Base-by-base conservation (phyloP, 1,284 basidiomycete genomes). In the Leccinum subfulvum region DNA sequence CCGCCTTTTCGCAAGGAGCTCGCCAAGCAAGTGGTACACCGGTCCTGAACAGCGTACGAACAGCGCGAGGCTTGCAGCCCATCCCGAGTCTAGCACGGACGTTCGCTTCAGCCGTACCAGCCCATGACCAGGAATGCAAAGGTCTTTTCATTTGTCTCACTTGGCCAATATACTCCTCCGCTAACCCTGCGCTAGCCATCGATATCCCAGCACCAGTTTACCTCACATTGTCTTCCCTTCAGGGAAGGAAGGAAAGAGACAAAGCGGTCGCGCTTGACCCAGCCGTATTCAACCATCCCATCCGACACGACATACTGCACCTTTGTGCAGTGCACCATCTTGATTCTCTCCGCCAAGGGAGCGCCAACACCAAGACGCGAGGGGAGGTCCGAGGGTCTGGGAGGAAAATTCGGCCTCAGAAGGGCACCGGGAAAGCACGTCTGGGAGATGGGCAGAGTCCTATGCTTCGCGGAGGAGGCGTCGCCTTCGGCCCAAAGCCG, bases 271-370 rank as follows among this genome's bases (percentile, higher is more conserved):
- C 87, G 56, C 86, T 97, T 39, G 88, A 95, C 66, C 86, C 92
- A 6, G 83, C 86, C 33, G 88, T 99, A 28, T 99, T 99, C 77
- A 82, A 85, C 68, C 88, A 93, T 66, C 91, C 92, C 35, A 87
- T 97, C 52, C 91, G 97, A 58, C 85, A 88, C 21, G 95, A 98
- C 74, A 92, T 99, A 64, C 86, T 99, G 10, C 97, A 99, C 76
- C 84, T 94, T 61, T 97, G 95, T 71, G 90, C 95, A 47, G 88
- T 93, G 9, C 94, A 97, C 74, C 87, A 97, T 75, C 88, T 92
- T 33, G 94, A 97, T 69, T 86, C 88, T 7, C 83, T 95, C 51
- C 91, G 97, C 37, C 89, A 94, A 77, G 96, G 95, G 53, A 90
- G 90, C n/a, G 94, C 92, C 6, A 89, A 82, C 68, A 98, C 95